Percentiles rank a stretch among this genome's conserved stretches.
These are phyloP conservation scores for Dactylellina haptotyla DNA, from an alignment of 2,329 filamentous ascomycete species.

Conservation along the genomic window DNA sequence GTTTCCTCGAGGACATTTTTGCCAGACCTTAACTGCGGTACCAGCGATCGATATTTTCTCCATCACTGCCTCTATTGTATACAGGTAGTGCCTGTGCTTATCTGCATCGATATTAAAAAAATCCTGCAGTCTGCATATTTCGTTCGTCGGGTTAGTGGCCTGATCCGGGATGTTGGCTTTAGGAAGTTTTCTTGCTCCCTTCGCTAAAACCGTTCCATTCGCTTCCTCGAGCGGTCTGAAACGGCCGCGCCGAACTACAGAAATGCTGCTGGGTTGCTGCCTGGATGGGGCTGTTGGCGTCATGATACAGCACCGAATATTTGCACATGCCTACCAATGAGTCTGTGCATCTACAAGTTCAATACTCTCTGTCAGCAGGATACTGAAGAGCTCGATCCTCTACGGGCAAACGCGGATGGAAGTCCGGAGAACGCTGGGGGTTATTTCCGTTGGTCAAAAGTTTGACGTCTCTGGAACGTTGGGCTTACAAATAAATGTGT, in stretches of 20 bases:
- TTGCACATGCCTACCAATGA: no score
- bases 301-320: neutral
- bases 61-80: neutral
- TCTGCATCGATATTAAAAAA: neutral
- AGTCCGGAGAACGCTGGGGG: neutral
- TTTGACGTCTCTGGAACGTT: neutral
- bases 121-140: neutral
- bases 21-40: no score
- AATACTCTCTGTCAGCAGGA: no score
- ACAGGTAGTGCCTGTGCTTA: neutral
- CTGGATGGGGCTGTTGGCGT: slow-evolving; percentile 5
- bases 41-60: no score
- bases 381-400: no score
- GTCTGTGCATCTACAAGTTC: no score
- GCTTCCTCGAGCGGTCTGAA: neutral
- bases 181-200: neutral
- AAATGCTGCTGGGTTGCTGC: slow-evolving; percentile 3
- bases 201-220: slow-evolving; percentile 12
- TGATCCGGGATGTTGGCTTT: slow-evolving; percentile 6
- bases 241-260: slow-evolving; percentile 6
- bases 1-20: no score
- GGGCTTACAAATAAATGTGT: neutral
- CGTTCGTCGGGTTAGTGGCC: slow-evolving; percentile 6
- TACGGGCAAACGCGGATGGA: neutral
- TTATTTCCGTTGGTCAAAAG: no score